phyloP scores from a whole-genome alignment of 1,284 basidiomycete species.

The Porogramme epimiltina region DNA sequence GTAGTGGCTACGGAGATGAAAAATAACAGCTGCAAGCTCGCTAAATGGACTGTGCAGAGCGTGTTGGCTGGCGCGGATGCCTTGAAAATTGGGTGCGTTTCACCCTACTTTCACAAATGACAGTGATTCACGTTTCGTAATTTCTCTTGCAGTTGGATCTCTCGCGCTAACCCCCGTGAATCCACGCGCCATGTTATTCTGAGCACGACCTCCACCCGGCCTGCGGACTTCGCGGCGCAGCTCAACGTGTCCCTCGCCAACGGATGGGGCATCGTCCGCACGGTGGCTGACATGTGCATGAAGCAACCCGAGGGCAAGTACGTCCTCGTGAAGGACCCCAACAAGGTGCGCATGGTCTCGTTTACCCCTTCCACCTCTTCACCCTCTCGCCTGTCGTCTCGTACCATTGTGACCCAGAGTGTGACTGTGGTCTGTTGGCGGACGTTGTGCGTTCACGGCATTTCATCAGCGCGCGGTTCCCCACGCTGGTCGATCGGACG shows the following conservation, averaged over 20 bases:
- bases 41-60: conserved; percentile 97
- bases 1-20: conserved; percentile 99
- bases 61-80: conserved; percentile 94
- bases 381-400: conserved; percentile 2
- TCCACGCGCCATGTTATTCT: conserved; percentile 95
- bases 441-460: conserved; percentile 11
- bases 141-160: conserved; percentile 70
- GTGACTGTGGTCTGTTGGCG: conserved; percentile 7
- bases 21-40: conserved; percentile 98
- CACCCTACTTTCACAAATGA: background rate
- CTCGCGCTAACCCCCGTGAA: conserved; percentile 92
- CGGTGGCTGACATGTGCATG: conserved; percentile 89
- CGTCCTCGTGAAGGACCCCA: conserved; percentile 93
- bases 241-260: conserved; percentile 95
- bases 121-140: background rate
- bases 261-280: conserved; percentile 98
- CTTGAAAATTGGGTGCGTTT: conserved; percentile 93
- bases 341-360: conserved; percentile 69
- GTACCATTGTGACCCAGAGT: conserved; percentile 1
- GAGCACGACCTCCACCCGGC: conserved; percentile 94
- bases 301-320: conserved; percentile 97
- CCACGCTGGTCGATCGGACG: too few relatives aligned
- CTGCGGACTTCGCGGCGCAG: conserved; percentile 92
- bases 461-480: conserved; percentile 8
- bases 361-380: conserved; percentile 8